Conservation (phyloP, 305 asterid species). For the Rubia tinctorum region DNA sequence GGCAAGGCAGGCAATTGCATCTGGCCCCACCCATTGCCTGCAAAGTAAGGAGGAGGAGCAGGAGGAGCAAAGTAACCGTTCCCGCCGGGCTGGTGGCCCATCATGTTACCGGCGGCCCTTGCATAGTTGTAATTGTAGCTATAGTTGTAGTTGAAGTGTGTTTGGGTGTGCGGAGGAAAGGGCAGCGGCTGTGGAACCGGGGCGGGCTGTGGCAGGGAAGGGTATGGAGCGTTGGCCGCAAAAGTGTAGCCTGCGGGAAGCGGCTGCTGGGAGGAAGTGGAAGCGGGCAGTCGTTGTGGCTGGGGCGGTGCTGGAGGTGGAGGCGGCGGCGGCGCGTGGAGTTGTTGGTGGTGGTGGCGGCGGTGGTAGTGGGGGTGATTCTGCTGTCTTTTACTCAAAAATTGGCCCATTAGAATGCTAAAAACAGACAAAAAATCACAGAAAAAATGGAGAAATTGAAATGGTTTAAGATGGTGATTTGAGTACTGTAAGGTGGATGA, state of each 20-base stretch:
- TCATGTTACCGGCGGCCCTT: constrained; percentile 31
- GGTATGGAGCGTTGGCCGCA: constrained; percentile 41
- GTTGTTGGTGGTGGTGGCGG: not conserved
- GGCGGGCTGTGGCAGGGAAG: constrained; percentile 29
- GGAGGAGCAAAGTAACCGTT: not conserved
- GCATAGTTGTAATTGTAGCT: constrained; percentile 28
- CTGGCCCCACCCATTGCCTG: constrained; percentile 35
- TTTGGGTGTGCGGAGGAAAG: constrained; percentile 15
- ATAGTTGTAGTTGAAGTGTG: constrained; percentile 23
- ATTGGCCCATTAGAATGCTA: constrained; percentile 39
- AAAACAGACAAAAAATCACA: not conserved
- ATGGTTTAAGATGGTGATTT: not conserved
- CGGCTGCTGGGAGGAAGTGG: constrained; percentile 24
- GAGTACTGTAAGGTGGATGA: not conserved
- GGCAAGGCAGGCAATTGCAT: constrained; percentile 19
- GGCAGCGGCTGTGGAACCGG: constrained; percentile 28
- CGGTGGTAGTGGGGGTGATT: constrained; percentile 16
- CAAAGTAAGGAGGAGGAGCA: constrained; percentile 30
- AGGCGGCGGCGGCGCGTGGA: constrained; percentile 21
- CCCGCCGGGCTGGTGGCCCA: constrained; percentile 20
- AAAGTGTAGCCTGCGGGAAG: constrained; percentile 35
- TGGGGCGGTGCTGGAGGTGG: constrained; percentile 8
- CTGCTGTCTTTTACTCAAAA: constrained; percentile 52
- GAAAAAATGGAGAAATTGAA: not conserved
- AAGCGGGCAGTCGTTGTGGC: constrained; percentile 14